Conservation (phyloP, 768 basidiomycete species). For the Tubosaeta sp. region DNA sequence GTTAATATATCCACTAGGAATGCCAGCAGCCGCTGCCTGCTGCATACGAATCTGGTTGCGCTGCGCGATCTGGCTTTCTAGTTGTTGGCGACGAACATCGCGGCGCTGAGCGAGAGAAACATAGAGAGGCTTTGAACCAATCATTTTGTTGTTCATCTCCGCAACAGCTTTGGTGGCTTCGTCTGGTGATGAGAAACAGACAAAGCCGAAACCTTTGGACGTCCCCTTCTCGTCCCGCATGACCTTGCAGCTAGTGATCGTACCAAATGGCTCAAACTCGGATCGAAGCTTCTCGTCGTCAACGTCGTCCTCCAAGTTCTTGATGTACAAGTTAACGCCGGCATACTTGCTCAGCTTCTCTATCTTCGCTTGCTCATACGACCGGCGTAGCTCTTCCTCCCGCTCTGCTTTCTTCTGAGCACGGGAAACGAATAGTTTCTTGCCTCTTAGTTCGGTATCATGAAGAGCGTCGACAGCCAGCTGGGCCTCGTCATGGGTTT, state of each 20-base stretch:
- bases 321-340: slow-evolving; percentile 99
- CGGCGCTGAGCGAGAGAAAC: slow-evolving; percentile 98
- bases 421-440: slow-evolving; percentile 91
- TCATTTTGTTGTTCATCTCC: slow-evolving; percentile 99
- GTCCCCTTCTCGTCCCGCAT: slow-evolving; percentile 95
- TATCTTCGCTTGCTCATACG: slow-evolving; percentile 93
- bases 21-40: slow-evolving; percentile 82
- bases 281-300: slow-evolving; percentile 95
- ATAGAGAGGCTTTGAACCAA: slow-evolving; percentile 96
- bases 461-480: slow-evolving; percentile 86
- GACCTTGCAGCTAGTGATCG: slow-evolving; percentile 98
- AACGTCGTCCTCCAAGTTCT: slow-evolving; percentile 97
- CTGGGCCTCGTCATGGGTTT: slow-evolving; percentile 88
- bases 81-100: slow-evolving; percentile 95
- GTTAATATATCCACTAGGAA: slow-evolving; percentile 53
- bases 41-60: slow-evolving; percentile 95
- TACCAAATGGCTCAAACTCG: slow-evolving; percentile 96
- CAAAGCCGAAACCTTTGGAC: slow-evolving; percentile 98
- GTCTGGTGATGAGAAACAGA: slow-evolving; percentile 97
- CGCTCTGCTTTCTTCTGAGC: slow-evolving; percentile 99
- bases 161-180: slow-evolving; percentile 99
- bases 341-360: slow-evolving; percentile 98
- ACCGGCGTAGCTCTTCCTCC: slow-evolving; percentile 90
- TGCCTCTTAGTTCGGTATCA: slow-evolving; percentile 78
- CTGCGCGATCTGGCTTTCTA: slow-evolving; percentile 98